A percentile compares a stretch with the other conserved stretches of the same genome.
Evolutionary conservation across 2,329 filamentous ascomycete species (phyloP).

Genomic region (Penicillium sp.): DNA sequence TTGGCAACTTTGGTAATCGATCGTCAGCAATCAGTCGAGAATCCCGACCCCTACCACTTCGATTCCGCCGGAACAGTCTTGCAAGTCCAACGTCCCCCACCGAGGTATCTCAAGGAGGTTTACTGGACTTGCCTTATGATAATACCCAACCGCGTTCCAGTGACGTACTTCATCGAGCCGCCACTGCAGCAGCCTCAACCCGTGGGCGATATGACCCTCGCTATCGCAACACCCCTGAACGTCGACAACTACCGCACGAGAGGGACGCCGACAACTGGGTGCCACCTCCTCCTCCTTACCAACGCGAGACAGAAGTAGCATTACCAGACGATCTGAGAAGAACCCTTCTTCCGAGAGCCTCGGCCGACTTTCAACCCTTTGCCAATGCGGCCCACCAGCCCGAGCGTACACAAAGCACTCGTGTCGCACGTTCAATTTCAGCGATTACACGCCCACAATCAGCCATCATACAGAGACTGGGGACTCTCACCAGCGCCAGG

Average conservation of each 20-base stretch:
- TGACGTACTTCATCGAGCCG: conserved; percentile 70
- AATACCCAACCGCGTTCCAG: conserved; percentile 71
- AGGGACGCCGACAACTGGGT: conserved; percentile 89
- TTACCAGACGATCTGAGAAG: conserved; percentile 40
- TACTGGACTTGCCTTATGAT: conserved; percentile 70
- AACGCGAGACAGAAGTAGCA: conserved; percentile 36
- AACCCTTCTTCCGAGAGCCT: conserved; percentile 32
- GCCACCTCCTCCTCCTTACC: conserved; percentile 78
- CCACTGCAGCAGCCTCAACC: conserved; percentile 71
- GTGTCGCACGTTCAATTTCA: conserved; percentile 24
- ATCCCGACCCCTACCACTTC: conserved; percentile 17
- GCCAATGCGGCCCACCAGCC: conserved; percentile 2
- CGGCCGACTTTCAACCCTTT: conserved; percentile 17
- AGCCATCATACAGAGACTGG: conserved; percentile 29
- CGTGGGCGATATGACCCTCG: conserved; percentile 65
- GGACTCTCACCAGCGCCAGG: conserved; percentile 26
- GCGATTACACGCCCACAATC: conserved; percentile 27
- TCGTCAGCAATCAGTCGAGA: conserved; percentile 21
- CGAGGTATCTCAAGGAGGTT: conserved; percentile 23
- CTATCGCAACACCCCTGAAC: conserved; percentile 23
- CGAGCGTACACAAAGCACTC: conserved; percentile 27
- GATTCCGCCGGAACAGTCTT: conserved; percentile 29
- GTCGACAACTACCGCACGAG: conserved; percentile 73
- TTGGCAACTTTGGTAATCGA: conserved; percentile 29
- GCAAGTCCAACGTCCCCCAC: conserved; percentile 28